Evolutionary conservation across 1,139 yeast genomes (phyloP), one percentile per base, ranked within the genome.

Genomic region (Lodderomyces pseudojiufengensis): DNA sequence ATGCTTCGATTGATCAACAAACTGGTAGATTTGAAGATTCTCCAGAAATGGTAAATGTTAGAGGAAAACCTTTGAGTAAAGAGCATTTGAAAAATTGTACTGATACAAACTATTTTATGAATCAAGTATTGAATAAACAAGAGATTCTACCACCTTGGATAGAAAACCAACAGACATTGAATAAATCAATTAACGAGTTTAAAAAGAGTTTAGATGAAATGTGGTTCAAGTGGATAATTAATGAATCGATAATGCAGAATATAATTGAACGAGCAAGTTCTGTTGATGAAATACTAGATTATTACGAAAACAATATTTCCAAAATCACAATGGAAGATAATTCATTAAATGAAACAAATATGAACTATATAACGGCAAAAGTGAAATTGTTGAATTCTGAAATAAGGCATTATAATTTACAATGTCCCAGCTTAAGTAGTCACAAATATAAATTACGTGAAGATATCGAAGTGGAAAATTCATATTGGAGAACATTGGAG

Each of bases 141-240:
- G 88, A 85, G 32, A 80, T 84, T 0, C 65, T 80, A 9, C 95
- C 95, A 0, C 94, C 95, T 0, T 87, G 95, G 95, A 80, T 87
- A 23, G 95, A 86, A 49, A 78, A 75, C 37, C 96, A 87, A 56
- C 74, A 78, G 31, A 68, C 73, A 3, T 70, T 85, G 4, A 73
- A 71, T 33, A 44, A 51, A 2, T 73, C 71, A 25, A 65, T 83
- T 4, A 51, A 47, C 1, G 50, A 51, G 1, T 76, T 84, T 39
- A 56, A 87, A 33, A 38, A 45, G 0, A 65, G 62, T 24, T 36
- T 81, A 24, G 73, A 69, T 31, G 43, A 52, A 4, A 58, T 61
- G 31, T 78, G 83, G 80, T 51, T 59, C 31, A 54, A 52, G 11
- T 54, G 65, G 49, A 57, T 68, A 5, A 47, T 70, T 11, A 50